Conservation (phyloP, 345 rosid species). For the Isatis tinctoria region DNA sequence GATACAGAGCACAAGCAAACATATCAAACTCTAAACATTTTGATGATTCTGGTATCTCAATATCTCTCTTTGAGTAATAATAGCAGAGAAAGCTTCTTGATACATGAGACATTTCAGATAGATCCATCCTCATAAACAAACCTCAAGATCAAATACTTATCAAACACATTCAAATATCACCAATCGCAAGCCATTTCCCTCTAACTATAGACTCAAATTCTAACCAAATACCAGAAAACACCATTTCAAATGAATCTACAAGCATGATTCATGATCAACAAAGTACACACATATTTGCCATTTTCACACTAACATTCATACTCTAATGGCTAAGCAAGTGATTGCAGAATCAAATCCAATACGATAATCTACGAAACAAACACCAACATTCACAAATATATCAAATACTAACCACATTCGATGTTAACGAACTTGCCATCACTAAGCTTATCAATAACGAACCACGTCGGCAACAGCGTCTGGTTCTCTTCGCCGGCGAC, state of each 20-base stretch:
- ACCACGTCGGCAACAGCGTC: slow-evolving; percentile 79
- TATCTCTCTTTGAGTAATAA: too few species aligned
- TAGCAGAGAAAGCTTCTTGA: neutral
- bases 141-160: neutral
- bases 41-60: slow-evolving; percentile 3
- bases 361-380: neutral
- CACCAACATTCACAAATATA: too few species aligned
- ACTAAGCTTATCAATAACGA: slow-evolving; percentile 44
- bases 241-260: neutral
- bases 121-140: too few species aligned
- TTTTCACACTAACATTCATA: neutral
- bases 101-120: too few species aligned
- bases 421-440: slow-evolving; percentile 42
- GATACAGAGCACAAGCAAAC: neutral
- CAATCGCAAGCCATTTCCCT: neutral
- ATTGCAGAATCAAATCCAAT: neutral
- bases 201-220: neutral
- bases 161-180: neutral
- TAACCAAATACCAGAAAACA: neutral
- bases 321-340: neutral
- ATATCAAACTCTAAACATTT: neutral
- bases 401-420: slow-evolving; percentile 52
- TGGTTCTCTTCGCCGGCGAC: slow-evolving; percentile 48
- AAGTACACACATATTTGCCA: neutral
- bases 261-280: neutral